These are phyloP conservation scores for Pluteus cervinus DNA, from an alignment of 768 basidiomycete species.

Conservation along the genomic window DNA sequence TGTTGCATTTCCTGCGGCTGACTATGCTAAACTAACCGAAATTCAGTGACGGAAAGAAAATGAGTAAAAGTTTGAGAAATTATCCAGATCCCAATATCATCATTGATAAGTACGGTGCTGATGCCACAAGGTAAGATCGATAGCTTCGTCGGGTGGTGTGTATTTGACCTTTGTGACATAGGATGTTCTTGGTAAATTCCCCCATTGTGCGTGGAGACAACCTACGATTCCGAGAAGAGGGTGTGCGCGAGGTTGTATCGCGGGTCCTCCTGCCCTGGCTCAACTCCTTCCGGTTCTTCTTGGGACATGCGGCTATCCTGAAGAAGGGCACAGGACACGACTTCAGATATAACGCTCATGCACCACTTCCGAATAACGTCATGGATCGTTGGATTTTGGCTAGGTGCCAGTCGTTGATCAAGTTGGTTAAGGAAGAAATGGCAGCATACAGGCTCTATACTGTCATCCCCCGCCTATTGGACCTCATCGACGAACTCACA, in stretches of 20 bases:
- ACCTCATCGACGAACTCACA: conserved; percentile 92
- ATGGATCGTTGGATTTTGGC: conserved; percentile 99
- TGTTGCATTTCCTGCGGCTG: conserved; percentile 22
- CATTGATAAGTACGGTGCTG: conserved; percentile 89
- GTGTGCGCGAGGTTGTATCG: conserved; percentile 93
- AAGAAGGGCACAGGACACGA: conserved; percentile 73
- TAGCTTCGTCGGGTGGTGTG: not conserved
- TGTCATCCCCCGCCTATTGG: conserved; percentile 89
- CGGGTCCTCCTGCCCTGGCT: conserved; percentile 98
- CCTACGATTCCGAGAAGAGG: conserved; percentile 95
- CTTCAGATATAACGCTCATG: conserved; percentile 87
- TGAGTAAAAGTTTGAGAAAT: conserved; percentile 97
- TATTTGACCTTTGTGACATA: conserved; percentile 18
- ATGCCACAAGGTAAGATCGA: conserved; percentile 74
- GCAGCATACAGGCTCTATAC: conserved; percentile 95
- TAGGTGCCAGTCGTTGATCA: conserved; percentile 94
- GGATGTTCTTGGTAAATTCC: conserved; percentile 98
- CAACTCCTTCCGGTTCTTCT: conserved; percentile 98
- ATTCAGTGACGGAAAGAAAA: conserved; percentile 92
- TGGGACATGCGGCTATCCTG: conserved; percentile 85
- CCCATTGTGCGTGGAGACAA: conserved; percentile 98
- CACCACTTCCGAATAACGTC: conserved; percentile 79
- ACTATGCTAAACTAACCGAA: conserved; percentile 3
- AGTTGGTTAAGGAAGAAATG: conserved; percentile 91
- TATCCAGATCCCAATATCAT: conserved; percentile 94